Evolutionary conservation across 805 yeast genomes (phyloP).

Genomic region (Schizosaccharomyces osmophilus): DNA sequence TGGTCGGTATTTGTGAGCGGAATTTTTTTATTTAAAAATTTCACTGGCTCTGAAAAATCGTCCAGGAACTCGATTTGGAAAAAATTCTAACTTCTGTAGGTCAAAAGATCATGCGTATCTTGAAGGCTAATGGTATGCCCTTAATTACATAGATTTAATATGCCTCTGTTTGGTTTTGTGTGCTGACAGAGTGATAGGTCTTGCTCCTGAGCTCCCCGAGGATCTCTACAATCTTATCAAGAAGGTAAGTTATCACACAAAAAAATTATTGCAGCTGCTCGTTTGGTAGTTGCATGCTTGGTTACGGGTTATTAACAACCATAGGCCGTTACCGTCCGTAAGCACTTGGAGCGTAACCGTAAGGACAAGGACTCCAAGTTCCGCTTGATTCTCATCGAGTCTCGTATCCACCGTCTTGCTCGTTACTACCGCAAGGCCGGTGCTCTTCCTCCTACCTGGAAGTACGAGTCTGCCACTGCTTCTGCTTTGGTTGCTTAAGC

Average conservation of each 20-base stretch:
- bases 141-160: not conserved
- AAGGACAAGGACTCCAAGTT: slow-evolving; percentile 99
- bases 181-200: slow-evolving; percentile 20
- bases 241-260: slow-evolving; percentile 23
- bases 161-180: slow-evolving; percentile 13
- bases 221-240: slow-evolving; percentile 96
- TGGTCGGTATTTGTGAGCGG: not conserved
- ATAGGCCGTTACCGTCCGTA: slow-evolving; percentile 89
- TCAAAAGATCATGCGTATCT: slow-evolving; percentile 96
- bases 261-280: not conserved
- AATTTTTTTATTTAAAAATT: not conserved
- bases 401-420: slow-evolving; percentile 99
- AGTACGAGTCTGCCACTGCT: slow-evolving; percentile 99
- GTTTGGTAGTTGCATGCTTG: not conserved
- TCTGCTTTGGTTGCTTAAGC: slow-evolving; percentile 93
- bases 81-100: slow-evolving; percentile 3
- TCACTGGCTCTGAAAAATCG: too few relatives aligned
- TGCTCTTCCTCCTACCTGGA: slow-evolving; percentile 99
- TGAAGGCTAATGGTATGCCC: slow-evolving; percentile 75
- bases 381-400: slow-evolving; percentile 99
- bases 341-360: slow-evolving; percentile 99
- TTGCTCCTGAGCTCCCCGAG: slow-evolving; percentile 99
- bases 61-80: not conserved
- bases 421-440: slow-evolving; percentile 99
- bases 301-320: not conserved